These are phyloP conservation scores for Blastobotrys serpentis DNA, from an alignment of 1,139 yeast genomes.

Conservation along the genomic window DNA sequence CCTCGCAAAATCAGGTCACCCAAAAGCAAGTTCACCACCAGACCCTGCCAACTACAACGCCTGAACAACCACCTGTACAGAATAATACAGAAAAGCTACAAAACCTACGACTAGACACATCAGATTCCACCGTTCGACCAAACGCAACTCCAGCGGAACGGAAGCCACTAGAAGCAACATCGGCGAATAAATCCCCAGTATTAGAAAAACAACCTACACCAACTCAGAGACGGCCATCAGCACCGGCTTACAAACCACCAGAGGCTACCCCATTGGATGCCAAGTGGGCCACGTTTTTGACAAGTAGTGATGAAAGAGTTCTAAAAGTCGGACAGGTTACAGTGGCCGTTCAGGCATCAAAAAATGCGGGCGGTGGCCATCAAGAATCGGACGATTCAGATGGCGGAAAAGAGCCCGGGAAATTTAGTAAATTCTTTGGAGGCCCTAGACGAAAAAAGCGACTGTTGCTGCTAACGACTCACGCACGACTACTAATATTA, in stretches of 20 bases:
- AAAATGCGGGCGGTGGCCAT: conserved; percentile 14
- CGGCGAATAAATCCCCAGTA: conserved; percentile 30
- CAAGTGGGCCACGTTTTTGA: conserved; percentile 64
- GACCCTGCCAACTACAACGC: not conserved
- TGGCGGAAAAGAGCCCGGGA: conserved; percentile 30
- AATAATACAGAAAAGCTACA: conserved; percentile 4
- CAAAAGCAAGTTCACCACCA: conserved; percentile 36
- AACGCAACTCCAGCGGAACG: not conserved
- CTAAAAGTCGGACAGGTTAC: conserved; percentile 58
- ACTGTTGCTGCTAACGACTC: conserved; percentile 36
- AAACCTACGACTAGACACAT: conserved; percentile 4
- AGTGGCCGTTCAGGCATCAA: conserved; percentile 27
- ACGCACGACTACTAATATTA: conserved; percentile 37
- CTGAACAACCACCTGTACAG: not conserved
- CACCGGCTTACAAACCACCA: conserved; percentile 16
- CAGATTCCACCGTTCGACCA: not conserved
- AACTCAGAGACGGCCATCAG: conserved; percentile 22
- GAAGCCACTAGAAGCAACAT: conserved; percentile 15
- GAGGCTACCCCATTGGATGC: conserved; percentile 46
- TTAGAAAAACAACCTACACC: conserved; percentile 11
- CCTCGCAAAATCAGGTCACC: conserved; percentile 27
- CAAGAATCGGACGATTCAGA: conserved; percentile 25
- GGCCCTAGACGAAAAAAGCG: conserved; percentile 35
- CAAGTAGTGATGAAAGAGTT: conserved; percentile 67
- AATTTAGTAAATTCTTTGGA: conserved; percentile 35